Evolutionary conservation across 1,139 yeast genomes (phyloP).

Genomic region (Taiozyma sp.): DNA sequence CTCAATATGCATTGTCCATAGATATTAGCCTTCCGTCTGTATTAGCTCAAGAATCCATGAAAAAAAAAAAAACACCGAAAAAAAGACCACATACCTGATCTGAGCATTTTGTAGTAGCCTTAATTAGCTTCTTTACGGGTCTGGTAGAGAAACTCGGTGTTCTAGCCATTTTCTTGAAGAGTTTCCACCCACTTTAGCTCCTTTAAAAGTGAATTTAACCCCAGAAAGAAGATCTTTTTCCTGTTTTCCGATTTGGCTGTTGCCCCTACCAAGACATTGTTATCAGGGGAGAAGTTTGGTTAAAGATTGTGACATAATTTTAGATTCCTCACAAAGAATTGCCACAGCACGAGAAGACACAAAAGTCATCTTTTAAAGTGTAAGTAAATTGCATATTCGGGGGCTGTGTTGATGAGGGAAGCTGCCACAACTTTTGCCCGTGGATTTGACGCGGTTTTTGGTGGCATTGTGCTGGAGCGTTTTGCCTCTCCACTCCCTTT

Average conservation of each 20-base stretch:
- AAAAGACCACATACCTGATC: conserved; percentile 6
- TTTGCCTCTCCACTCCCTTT: not conserved
- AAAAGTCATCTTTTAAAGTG: not conserved
- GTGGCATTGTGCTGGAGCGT: not conserved
- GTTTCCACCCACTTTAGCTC: not conserved
- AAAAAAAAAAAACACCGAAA: not conserved
- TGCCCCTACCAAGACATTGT: not conserved
- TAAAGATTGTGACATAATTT: not conserved
- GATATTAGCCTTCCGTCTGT: conserved; percentile 32
- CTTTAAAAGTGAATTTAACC: not conserved
- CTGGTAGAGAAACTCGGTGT: conserved; percentile 6
- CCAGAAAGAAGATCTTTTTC: not conserved
- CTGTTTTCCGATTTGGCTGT: not conserved
- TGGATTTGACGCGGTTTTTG: not conserved
- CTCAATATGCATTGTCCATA: conserved; percentile 62
- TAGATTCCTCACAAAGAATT: not conserved
- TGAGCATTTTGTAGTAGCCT: conserved; percentile 13
- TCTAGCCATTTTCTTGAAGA: conserved; percentile 3
- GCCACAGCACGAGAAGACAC: not conserved
- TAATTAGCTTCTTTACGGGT: conserved; percentile 13
- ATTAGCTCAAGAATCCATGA: not conserved
- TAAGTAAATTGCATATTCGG: not conserved
- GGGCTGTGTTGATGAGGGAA: not conserved
- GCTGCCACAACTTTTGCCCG: not conserved
- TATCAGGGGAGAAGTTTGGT: not conserved